Conservation (phyloP, 495 filamentous ascomycete genomes). For the Penicillium nucicola region DNA sequence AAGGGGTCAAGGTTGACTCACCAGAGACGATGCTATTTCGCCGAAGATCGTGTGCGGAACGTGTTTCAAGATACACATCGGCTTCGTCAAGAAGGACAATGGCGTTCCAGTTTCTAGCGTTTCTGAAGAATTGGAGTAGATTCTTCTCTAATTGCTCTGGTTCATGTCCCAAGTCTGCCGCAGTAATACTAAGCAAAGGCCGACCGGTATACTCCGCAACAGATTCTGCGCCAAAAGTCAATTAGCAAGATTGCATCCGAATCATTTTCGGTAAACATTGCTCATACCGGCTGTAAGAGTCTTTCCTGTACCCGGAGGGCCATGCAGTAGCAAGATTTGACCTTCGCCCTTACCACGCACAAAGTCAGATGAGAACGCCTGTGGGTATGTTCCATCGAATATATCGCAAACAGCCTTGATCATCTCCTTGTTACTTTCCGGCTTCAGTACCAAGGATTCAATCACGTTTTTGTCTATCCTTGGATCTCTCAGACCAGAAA, state of each 20-base stretch:
- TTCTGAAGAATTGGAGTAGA: slow-evolving; percentile 6
- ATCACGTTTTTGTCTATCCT: slow-evolving; percentile 3
- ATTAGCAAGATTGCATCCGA: too few relatives aligned
- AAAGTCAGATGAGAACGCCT: slow-evolving; percentile 5
- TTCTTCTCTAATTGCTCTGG: slow-evolving; percentile 9
- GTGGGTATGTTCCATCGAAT: slow-evolving; percentile 1
- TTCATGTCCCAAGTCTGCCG: slow-evolving; percentile 10
- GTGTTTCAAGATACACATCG: slow-evolving; percentile 21
- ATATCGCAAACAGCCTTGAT: slow-evolving; percentile 5
- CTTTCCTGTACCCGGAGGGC: slow-evolving; percentile 18
- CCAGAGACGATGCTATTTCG: slow-evolving; percentile 53
- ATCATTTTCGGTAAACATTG: too few relatives aligned
- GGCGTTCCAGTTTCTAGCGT: slow-evolving; percentile 15
- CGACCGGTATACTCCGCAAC: slow-evolving; percentile 10
- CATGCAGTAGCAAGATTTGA: slow-evolving; percentile 14
- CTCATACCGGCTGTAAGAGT: slow-evolving; percentile 16
- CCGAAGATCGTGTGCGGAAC: slow-evolving; percentile 39
- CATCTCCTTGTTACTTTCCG: slow-evolving; percentile 1
- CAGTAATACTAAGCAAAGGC: slow-evolving; percentile 11
- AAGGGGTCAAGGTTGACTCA: too few relatives aligned
- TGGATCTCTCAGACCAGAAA: slow-evolving; percentile 1
- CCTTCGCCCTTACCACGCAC: slow-evolving; percentile 16
- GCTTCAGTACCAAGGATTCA: neutral
- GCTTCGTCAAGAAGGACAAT: slow-evolving; percentile 28
- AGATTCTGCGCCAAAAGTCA: too few relatives aligned